Evolutionary conservation across 495 filamentous ascomycete species (phyloP).

Genomic region (Penicillium turbatum): DNA sequence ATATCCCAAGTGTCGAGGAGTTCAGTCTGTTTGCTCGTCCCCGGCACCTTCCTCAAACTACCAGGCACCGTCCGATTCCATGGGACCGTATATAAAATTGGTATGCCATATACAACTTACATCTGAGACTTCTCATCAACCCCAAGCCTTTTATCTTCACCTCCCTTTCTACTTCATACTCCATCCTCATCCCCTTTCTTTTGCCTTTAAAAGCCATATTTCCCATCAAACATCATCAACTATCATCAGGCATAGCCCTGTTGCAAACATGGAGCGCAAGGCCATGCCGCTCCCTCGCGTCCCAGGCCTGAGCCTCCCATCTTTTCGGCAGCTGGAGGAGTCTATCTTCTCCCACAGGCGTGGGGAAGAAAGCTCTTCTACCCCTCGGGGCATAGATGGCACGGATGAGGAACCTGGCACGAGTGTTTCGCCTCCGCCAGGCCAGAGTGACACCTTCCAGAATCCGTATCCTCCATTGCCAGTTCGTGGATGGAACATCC

Average conservation of each 20-base stretch:
- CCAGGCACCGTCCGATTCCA: neutral
- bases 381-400: neutral
- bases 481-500: neutral
- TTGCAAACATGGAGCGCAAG: neutral
- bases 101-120: neutral
- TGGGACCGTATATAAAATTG: constrained; percentile 1
- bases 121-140: constrained; percentile 7
- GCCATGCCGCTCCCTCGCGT: constrained; percentile 2
- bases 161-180: neutral
- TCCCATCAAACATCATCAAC: neutral
- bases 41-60: neutral
- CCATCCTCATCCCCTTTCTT: neutral
- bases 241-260: neutral
- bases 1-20: neutral
- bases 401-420: neutral
- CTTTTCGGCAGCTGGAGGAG: constrained; percentile 3
- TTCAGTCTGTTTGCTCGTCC: neutral
- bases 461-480: constrained; percentile 4
- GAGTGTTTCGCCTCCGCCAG: neutral
- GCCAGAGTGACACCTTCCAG: neutral
- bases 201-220: neutral
- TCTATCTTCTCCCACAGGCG: neutral
- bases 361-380: neutral
- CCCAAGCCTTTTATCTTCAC: constrained; percentile 2
- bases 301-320: neutral